Evolutionary conservation across 345 rosid genomes (phyloP).

Genomic region (Salix udensis): DNA sequence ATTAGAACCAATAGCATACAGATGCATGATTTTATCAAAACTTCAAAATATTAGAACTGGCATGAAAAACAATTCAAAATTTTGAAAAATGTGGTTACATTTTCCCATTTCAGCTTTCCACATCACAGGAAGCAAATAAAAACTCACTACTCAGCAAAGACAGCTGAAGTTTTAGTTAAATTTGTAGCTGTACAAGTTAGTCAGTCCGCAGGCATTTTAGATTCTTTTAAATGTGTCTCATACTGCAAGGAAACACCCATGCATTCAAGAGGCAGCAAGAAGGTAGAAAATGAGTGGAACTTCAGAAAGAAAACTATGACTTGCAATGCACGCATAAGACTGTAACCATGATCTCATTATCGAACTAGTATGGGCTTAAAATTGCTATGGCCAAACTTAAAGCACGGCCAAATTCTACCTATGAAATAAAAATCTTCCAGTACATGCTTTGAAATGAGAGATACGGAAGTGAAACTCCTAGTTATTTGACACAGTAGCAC

Average conservation of each 20-base stretch:
- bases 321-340: background rate
- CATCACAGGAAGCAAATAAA: background rate
- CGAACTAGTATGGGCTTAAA: background rate
- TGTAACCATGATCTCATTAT: background rate
- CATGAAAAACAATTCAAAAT: background rate
- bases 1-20: constrained; percentile 13
- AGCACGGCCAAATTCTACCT: background rate
- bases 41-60: background rate
- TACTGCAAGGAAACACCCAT: background rate
- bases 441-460: background rate
- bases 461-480: background rate
- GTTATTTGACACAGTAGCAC: background rate
- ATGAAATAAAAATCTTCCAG: background rate
- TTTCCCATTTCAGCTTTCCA: background rate
- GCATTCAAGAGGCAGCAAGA: background rate
- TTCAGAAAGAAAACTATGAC: background rate
- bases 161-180: background rate
- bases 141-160: background rate
- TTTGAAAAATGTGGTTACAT: background rate
- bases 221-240: background rate
- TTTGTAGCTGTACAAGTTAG: background rate
- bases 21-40: constrained; percentile 8
- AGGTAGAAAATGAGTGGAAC: background rate
- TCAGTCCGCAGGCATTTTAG: background rate
- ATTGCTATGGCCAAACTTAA: background rate